Conservation (phyloP, 2,329 filamentous ascomycete species). For the Chaetomium sp. region DNA sequence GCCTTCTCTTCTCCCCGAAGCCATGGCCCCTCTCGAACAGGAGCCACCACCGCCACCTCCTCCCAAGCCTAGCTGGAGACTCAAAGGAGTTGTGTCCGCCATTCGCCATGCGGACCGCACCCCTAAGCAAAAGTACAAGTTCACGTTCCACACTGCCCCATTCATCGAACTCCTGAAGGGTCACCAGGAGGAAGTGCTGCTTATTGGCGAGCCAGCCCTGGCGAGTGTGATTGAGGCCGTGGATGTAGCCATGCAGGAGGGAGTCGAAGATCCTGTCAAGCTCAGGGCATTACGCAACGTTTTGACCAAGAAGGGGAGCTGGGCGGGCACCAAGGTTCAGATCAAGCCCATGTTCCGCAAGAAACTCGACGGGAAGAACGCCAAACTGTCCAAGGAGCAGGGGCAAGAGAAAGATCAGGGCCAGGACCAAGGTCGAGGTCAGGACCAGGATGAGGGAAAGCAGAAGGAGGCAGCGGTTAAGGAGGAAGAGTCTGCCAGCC, state of each 20-base stretch:
- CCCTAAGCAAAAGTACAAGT: slow-evolving; percentile 99
- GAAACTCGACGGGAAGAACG: slow-evolving; percentile 54
- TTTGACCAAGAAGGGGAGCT: slow-evolving; percentile 83
- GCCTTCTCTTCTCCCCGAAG: slow-evolving; percentile 32
- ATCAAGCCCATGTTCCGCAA: slow-evolving; percentile 99
- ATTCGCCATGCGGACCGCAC: slow-evolving; percentile 95
- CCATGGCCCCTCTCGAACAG: slow-evolving; percentile 28
- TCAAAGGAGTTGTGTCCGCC: slow-evolving; percentile 95
- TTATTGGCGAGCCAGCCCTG: slow-evolving; percentile 85
- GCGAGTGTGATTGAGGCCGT: slow-evolving; percentile 86
- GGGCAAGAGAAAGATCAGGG: no score
- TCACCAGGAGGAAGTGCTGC: slow-evolving; percentile 89
- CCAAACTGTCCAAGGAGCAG: slow-evolving; percentile 28
- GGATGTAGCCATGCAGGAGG: slow-evolving; percentile 68
- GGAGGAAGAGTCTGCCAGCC: slow-evolving; percentile 15
- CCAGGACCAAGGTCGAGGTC: no score
- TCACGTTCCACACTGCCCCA: slow-evolving; percentile 93
- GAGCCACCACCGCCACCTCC: slow-evolving; percentile 58
- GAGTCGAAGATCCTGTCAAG: slow-evolving; percentile 78
- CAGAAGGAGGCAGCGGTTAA: slow-evolving; percentile 23
- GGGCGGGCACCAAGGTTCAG: slow-evolving; percentile 95
- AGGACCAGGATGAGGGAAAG: no score
- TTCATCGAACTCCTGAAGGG: slow-evolving; percentile 93
- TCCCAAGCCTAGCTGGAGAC: slow-evolving; percentile 91
- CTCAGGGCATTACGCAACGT: slow-evolving; percentile 81